These are phyloP conservation scores for Avena atlantica DNA, from an alignment of 176 grass and related monocot species.

Conservation along the genomic window DNA sequence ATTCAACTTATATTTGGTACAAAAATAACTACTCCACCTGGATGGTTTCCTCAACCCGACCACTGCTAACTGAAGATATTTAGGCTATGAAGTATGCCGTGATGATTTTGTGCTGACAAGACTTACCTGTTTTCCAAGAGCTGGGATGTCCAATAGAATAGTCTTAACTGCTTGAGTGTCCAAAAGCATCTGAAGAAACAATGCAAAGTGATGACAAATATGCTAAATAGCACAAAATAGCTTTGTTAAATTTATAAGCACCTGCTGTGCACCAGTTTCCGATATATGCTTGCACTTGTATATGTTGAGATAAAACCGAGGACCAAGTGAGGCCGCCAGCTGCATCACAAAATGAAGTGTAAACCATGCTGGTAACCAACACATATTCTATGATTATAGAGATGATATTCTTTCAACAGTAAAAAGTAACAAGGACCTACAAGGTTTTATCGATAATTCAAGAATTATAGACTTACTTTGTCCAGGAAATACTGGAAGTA, in stretches of 20 bases:
- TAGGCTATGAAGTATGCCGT: conserved; percentile 15
- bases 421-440: neutral
- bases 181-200: conserved; percentile 81
- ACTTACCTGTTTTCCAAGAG: conserved; percentile 92
- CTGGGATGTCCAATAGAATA: conserved; percentile 92
- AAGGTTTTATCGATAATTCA: conserved; percentile 37
- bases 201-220: conserved; percentile 26
- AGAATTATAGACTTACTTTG: conserved; percentile 63
- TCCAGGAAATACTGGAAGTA: conserved; percentile 99
- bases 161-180: conserved; percentile 97
- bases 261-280: conserved; percentile 99
- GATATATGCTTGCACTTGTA: conserved; percentile 99
- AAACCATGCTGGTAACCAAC: conserved; percentile 2
- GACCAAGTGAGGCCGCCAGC: conserved; percentile 95
- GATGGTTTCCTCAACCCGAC: neutral
- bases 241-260: conserved; percentile 34
- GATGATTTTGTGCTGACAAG: conserved; percentile 19
- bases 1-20: conserved; percentile 37
- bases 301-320: conserved; percentile 99
- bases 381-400: conserved; percentile 20
- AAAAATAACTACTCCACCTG: conserved; percentile 34
- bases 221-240: conserved; percentile 35
- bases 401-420: neutral
- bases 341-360: conserved; percentile 55
- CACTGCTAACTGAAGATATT: neutral